A percentile compares a stretch with the other conserved stretches of the same genome.
Evolutionary conservation across 768 basidiomycete species (phyloP).

Genomic region (Boletellus ananiceps): DNA sequence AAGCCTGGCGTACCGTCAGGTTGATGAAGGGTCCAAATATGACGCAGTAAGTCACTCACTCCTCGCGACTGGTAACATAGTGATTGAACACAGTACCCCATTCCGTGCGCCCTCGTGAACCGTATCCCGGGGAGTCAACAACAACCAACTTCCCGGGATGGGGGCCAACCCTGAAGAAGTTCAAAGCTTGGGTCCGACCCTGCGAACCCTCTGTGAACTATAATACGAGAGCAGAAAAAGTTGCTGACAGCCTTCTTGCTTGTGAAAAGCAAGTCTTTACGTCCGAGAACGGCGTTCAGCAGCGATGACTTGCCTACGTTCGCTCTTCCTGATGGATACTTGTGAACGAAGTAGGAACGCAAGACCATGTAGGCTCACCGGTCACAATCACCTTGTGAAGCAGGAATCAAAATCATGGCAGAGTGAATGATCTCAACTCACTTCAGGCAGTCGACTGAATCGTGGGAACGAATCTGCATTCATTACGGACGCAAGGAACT

Average conservation of each 20-base stretch:
- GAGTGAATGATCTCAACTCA: conserved; percentile 11
- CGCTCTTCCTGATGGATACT: conserved; percentile 52
- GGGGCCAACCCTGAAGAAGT: conserved; percentile 68
- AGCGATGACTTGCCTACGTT: conserved; percentile 76
- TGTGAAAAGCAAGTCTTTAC: conserved; percentile 52
- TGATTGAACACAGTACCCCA: conserved; percentile 70
- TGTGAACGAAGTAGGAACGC: not conserved
- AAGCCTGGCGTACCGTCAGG: conserved; percentile 39
- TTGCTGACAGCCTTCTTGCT: conserved; percentile 66
- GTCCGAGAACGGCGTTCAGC: conserved; percentile 62
- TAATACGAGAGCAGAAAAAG: not conserved
- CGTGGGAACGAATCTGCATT: conserved; percentile 15
- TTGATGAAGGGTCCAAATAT: not conserved
- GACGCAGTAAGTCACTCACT: conserved; percentile 40
- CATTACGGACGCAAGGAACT: conserved; percentile 25
- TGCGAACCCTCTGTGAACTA: conserved; percentile 23
- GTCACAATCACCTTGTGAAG: conserved; percentile 24
- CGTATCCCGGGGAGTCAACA: conserved; percentile 82
- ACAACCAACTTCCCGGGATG: conserved; percentile 51
- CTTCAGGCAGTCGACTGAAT: conserved; percentile 24
- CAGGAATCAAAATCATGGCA: not conserved
- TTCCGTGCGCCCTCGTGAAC: conserved; percentile 63
- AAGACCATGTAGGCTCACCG: conserved; percentile 12
- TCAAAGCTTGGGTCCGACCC: conserved; percentile 70
- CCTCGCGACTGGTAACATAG: conserved; percentile 55